phyloP scores from a whole-genome alignment of 345 rosid species.

The Capsella bursapastoris region DNA sequence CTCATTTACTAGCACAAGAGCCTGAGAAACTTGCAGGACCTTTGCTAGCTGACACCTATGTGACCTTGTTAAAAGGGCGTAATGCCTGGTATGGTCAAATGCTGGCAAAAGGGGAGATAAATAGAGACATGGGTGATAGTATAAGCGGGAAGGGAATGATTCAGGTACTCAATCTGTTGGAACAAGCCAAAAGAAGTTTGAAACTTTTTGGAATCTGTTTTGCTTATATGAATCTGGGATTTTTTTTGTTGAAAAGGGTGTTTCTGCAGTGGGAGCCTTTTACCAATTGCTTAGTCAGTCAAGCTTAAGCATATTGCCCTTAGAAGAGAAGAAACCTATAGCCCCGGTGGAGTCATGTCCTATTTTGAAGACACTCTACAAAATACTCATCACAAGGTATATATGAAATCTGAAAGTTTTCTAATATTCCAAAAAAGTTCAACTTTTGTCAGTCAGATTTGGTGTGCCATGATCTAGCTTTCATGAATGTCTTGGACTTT shows the following conservation, averaged over 20 bases:
- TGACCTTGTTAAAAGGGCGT: constrained; percentile 90
- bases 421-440: background rate
- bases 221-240: constrained; percentile 20
- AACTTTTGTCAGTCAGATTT: background rate
- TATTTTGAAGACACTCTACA: constrained; percentile 78
- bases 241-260: constrained; percentile 64
- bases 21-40: constrained; percentile 99
- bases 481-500: background rate
- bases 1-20: constrained; percentile 90
- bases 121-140: constrained; percentile 91
- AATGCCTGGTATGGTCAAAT: constrained; percentile 98
- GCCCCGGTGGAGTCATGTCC: constrained; percentile 96
- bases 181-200: background rate
- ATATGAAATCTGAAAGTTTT: background rate
- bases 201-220: background rate
- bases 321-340: constrained; percentile 76
- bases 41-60: constrained; percentile 92
- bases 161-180: constrained; percentile 61
- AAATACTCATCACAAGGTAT: constrained; percentile 83
- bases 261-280: constrained; percentile 93
- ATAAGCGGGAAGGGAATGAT: constrained; percentile 99
- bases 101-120: constrained; percentile 80
- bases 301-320: constrained; percentile 70
- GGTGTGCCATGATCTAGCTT: constrained; percentile 19
- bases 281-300: constrained; percentile 83